Evolutionary conservation across 1,284 basidiomycete genomes (phyloP), one percentile per base, ranked within the genome.

Genomic region (Leccinum laetum): DNA sequence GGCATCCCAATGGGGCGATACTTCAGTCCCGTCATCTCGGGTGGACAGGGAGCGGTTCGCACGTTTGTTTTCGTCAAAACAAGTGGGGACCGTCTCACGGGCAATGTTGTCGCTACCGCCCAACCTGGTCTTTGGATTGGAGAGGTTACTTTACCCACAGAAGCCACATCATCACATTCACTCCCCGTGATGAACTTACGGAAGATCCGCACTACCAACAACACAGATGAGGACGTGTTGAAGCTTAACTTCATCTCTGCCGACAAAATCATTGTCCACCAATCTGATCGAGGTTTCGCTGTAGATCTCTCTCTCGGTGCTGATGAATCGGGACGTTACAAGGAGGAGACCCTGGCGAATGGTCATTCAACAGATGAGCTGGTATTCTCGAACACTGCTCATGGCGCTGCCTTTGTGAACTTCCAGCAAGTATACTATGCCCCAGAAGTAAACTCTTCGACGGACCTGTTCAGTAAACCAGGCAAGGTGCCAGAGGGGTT

Each of bases 1-100:
- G 87, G 85, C 16, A 75, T 90, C 29, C 87, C 89, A 0, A 71
- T 85, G 41, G 90, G 90, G 0, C 81, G 90, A 58, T 91, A 90
- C 72, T 84, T 85, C 70, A 82, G 83, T 5, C 86, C 89, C 0
- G 72, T 84, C 0, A 70, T 90, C 16, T 89, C 83, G 64, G 77
- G 78, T 63, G 72, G 67, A 35, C 52, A 73, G 4, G 82, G 82
- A 1, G 62, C 65, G 0, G 69, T 71, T n/a, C 79, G 88, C 57
- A 81, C 75, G 46, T 81, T 90, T 56, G 90, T 88, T 3, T 90
- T 91, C 69, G 71, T 91, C 63, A 89, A 89, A 75, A 83, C 82
- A 7, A 80, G 78, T 0, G 88, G 88, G 0, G 86, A 85, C 69
- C 72, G 79, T 53, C 76, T 90, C 39, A 88, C 87, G 0, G 90